These are phyloP conservation scores for Elaeis oleifera DNA, from an alignment of 202 grass and related monocot species.

Conservation along the genomic window DNA sequence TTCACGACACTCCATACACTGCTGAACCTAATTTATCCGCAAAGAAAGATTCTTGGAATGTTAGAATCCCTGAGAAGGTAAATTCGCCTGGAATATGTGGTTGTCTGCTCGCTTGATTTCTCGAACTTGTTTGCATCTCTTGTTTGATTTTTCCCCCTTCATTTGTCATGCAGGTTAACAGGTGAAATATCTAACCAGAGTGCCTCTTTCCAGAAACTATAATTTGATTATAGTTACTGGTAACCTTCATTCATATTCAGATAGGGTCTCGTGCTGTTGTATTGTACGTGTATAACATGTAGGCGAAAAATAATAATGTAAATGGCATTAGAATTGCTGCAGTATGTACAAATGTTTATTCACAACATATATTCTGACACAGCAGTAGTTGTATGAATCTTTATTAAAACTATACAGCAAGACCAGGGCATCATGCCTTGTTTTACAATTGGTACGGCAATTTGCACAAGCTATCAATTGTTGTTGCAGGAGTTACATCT, in stretches of 20 bases:
- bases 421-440: no score
- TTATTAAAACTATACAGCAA: no score
- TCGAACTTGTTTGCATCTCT: background rate
- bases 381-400: conserved; percentile 10
- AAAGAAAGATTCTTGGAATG: conserved; percentile 61
- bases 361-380: conserved; percentile 41
- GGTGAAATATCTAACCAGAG: background rate
- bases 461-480: no score
- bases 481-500: no score
- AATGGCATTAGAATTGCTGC: conserved; percentile 20
- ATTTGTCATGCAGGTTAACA: background rate
- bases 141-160: background rate
- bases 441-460: no score
- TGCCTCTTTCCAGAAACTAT: background rate
- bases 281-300: no score
- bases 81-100: background rate
- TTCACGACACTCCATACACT: conserved; percentile 26
- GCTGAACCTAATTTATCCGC: conserved; percentile 35
- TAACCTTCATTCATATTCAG: background rate
- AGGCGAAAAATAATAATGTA: conserved; percentile 1
- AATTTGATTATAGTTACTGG: background rate
- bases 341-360: conserved; percentile 64
- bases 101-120: no score
- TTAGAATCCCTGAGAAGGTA: conserved; percentile 65
- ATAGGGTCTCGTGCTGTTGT: no score